Conservation (phyloP, 768 basidiomycete species). For the Xerocomellus amylosporus region DNA sequence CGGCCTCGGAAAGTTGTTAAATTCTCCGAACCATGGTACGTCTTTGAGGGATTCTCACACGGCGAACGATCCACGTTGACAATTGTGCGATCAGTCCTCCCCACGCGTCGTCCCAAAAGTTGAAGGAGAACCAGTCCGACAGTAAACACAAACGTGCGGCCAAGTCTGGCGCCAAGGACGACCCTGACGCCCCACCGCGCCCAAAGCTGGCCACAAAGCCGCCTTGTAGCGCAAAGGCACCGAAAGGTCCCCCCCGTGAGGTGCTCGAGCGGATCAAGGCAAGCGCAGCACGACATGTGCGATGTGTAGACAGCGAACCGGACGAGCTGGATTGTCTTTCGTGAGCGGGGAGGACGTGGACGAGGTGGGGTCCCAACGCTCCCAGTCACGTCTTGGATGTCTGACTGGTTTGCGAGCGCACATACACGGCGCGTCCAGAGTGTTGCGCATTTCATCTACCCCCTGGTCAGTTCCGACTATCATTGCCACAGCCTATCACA, state of each 20-base stretch:
- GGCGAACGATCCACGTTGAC: neutral
- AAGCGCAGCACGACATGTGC: slow-evolving; percentile 21
- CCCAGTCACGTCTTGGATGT: too few species aligned
- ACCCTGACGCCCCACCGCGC: neutral
- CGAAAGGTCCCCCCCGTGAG: slow-evolving; percentile 39
- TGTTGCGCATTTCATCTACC: neutral
- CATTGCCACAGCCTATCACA: neutral
- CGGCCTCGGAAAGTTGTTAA: slow-evolving; percentile 23
- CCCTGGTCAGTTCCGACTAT: neutral
- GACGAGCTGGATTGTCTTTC: slow-evolving; percentile 49
- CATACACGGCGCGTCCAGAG: neutral
- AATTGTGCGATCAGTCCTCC: neutral
- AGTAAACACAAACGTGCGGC: neutral
- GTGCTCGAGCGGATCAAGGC: slow-evolving; percentile 39
- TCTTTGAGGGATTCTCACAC: neutral
- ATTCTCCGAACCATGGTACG: slow-evolving; percentile 16
- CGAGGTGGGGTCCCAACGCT: too few species aligned
- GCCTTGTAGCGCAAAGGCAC: slow-evolving; percentile 10
- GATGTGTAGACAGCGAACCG: slow-evolving; percentile 35
- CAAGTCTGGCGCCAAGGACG: neutral
- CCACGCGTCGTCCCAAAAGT: slow-evolving; percentile 26
- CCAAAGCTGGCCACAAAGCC: neutral
- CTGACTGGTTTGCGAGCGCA: neutral
- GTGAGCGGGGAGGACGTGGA: slow-evolving; percentile 24
- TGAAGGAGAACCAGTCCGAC: slow-evolving; percentile 34